phyloP scores from a whole-genome alignment of 2,329 filamentous ascomycete species.

The Sporothrix variecibatus region DNA sequence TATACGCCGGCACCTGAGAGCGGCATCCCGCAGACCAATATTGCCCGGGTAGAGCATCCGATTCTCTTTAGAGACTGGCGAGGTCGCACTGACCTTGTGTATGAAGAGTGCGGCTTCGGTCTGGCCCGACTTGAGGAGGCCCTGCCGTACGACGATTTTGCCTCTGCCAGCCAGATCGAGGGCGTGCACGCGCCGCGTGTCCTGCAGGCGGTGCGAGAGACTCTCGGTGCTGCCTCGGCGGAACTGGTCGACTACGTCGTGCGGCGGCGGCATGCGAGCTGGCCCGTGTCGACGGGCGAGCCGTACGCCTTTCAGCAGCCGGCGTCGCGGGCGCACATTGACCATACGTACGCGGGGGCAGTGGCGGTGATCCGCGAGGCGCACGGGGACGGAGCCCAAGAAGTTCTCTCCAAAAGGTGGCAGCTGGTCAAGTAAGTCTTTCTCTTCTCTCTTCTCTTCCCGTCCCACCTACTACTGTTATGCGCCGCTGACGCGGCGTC shows the following conservation, averaged over 20 bases:
- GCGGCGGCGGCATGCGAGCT: conserved; percentile 28
- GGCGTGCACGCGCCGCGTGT: conserved; percentile 25
- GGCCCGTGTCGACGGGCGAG: conserved; percentile 30
- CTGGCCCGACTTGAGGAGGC: conserved; percentile 3
- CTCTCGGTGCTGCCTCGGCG: conserved; percentile 27
- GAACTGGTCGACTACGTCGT: conserved; percentile 32
- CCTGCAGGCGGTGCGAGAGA: conserved; percentile 23
- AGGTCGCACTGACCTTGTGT: conserved; percentile 20
- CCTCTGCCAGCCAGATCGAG: conserved; percentile 20
- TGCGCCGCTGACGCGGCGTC: not conserved
- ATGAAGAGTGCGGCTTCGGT: conserved; percentile 28
- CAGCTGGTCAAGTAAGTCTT: conserved; percentile 28
- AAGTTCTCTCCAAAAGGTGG: conserved; percentile 15
- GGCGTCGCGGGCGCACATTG: conserved; percentile 30
- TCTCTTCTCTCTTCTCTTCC: not conserved
- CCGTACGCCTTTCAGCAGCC: conserved; percentile 29
- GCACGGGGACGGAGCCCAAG: conserved; percentile 20
- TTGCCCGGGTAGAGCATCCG: conserved; percentile 28
- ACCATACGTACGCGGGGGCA: conserved; percentile 41
- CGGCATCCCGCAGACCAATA: conserved; percentile 30
- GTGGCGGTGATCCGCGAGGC: conserved; percentile 60
- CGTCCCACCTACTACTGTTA: no score
- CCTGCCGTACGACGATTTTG: conserved; percentile 24
- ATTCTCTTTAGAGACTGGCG: conserved; percentile 25
- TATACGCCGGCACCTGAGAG: conserved; percentile 26